A percentile compares a stretch with the other conserved stretches of the same genome.
Conservation (phyloP, 306 rosid genomes). For the Cyamopsis tetragonoloba region DNA sequence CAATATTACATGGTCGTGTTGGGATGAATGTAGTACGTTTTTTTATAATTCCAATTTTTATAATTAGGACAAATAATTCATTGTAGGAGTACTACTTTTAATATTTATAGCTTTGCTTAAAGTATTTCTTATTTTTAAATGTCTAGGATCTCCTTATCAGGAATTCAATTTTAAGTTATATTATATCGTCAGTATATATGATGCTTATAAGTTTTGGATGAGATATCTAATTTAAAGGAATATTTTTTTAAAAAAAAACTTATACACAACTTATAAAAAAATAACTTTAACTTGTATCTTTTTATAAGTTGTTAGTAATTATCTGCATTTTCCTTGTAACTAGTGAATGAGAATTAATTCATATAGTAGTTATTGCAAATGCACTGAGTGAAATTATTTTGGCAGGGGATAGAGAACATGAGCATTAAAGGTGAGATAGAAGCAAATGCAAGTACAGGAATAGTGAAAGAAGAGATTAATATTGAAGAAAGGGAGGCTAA, state of each 20-base stretch:
- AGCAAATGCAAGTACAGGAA: constrained; percentile 34
- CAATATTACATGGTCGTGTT: background rate
- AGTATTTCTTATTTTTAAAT: background rate
- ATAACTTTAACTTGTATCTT: too few species aligned
- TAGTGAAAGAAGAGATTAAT: constrained; percentile 47
- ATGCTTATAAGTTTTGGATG: background rate
- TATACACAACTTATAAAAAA: too few species aligned
- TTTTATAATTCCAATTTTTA: background rate
- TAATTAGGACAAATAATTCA: too few species aligned
- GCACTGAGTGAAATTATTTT: background rate
- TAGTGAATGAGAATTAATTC: background rate
- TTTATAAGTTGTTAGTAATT: too few species aligned
- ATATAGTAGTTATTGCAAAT: too few species aligned
- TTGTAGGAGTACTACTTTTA: background rate
- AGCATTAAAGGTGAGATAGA: constrained; percentile 54
- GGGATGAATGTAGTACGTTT: background rate
- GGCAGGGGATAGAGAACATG: constrained; percentile 46
- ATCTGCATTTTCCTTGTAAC: too few species aligned
- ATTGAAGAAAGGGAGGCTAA: constrained; percentile 41
- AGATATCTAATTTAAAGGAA: background rate
- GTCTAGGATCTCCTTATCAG: background rate
- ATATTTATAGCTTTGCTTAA: background rate
- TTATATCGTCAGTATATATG: too few species aligned
- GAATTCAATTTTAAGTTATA: background rate
- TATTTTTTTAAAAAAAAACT: too few species aligned